These are phyloP conservation scores for Acanthamoeba royreba DNA, from an alignment of 208 protist species.

Conservation along the genomic window DNA sequence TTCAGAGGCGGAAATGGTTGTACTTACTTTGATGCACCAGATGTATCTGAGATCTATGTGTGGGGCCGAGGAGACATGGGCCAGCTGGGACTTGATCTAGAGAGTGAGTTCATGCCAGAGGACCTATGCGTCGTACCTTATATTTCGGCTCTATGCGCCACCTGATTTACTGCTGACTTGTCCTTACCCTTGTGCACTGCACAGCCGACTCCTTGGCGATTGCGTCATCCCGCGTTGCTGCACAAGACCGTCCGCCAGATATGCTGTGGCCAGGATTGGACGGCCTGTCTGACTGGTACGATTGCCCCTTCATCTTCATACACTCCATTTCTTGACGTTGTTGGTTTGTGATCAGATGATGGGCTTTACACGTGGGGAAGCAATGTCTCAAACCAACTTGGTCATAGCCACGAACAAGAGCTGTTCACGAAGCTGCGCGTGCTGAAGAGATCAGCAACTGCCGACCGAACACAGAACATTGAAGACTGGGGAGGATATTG, in stretches of 20 bases:
- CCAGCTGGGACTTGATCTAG: neutral
- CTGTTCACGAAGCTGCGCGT: neutral
- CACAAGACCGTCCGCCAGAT: neutral
- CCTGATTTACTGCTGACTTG: neutral
- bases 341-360: neutral
- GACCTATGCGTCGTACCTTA: neutral
- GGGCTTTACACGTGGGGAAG: neutral
- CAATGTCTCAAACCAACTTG: neutral
- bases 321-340: neutral
- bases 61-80: neutral
- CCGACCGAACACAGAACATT: neutral
- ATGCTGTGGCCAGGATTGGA: neutral
- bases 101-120: neutral
- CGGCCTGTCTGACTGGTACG: neutral
- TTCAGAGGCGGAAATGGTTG: neutral
- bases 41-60: neutral
- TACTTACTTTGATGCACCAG: neutral
- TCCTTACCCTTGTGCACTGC: neutral
- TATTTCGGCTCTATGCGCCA: neutral
- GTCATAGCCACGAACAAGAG: neutral
- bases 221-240: neutral
- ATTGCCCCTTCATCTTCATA: neutral
- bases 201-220: neutral
- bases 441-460: neutral
- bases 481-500: neutral